Conservation (phyloP, 345 rosid species). For the Odontarrhena argentea region DNA sequence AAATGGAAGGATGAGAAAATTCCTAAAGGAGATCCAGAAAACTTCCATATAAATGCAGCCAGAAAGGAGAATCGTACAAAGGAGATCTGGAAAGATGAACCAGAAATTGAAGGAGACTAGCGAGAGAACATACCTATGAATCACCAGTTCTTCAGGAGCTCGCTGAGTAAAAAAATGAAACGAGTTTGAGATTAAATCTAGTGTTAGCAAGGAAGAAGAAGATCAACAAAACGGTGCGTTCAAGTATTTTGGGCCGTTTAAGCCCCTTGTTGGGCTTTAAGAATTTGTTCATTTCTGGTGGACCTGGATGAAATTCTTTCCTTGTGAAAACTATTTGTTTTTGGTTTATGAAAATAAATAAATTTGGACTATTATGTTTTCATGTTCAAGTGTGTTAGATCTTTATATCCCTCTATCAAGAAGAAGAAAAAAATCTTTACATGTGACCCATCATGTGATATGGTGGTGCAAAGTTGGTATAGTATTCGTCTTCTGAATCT, state of each 20-base stretch:
- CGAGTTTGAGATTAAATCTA: conserved; percentile 14
- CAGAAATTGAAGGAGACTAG: neutral
- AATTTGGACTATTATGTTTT: no score
- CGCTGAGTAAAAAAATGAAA: neutral
- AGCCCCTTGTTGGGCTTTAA: conserved; percentile 21
- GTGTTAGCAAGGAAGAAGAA: neutral
- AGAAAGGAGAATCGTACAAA: neutral
- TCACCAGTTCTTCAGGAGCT: conserved; percentile 25
- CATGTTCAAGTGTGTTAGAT: no score
- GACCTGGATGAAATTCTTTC: no score
- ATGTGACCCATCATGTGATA: no score
- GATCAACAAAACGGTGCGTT: conserved; percentile 1
- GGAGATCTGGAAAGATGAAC: neutral
- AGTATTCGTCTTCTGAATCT: no score
- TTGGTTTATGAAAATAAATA: no score
- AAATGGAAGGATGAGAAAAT: neutral
- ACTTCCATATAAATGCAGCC: conserved; percentile 17
- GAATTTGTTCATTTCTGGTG: neutral
- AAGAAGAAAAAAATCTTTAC: no score
- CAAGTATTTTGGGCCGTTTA: conserved; percentile 20
- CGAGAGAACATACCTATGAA: conserved; percentile 33
- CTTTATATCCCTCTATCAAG: no score
- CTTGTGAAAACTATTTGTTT: no score
- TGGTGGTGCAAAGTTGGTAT: no score
- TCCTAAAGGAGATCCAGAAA: no score